Evolutionary conservation across 768 basidiomycete species (phyloP), one percentile per base, ranked within the genome.

Genomic region (Xerocomellus amylosporus): DNA sequence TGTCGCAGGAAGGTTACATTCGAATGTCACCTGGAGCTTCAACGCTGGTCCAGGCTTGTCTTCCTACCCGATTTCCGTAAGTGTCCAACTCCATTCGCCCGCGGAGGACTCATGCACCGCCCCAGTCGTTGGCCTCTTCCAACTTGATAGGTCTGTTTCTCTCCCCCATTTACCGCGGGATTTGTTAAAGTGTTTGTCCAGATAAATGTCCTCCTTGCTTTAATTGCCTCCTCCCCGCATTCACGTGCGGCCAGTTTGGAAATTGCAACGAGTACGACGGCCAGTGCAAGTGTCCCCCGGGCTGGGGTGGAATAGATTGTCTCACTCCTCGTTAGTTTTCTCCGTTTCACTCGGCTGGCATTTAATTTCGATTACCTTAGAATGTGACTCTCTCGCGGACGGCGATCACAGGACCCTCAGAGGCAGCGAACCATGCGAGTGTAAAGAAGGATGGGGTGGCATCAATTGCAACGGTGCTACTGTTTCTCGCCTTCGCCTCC

Each of bases 221-320:
- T 78, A 98, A 99, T 71, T 99, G 96, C 70, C 78, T 93, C 51
- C 77, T 99, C 15, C 93, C 94, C 0, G 88, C 83, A 0, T 98
- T 95, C 71, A 87, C 79, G 0, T 99, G 96, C 66, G 93, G 93
- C 2, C 93, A 98, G 71, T 97, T 84, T 60, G 95, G 93, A 26
- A 75, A 85, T 41, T 99, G 97, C 73, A 87, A 95, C 65, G 79
- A 83, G 46, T 98, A 89, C 66, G 86, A 98, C 66, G 97, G 97
- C 2, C 93, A 97, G 64, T 99, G 97, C 74, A 87, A 93, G 66
- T 99, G 97, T 65, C 93, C 94, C 2, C 82, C 92, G 39, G 97
- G 97, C n/a, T 99, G 95, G 85, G 92, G 93, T 43, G 97, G 97
- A 2, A 88, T 94, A 36, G 96, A 98, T 65, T 99, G 97, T 73